A percentile compares a stretch with the other conserved stretches of the same genome.
These are phyloP conservation scores for Alternaria novae-zelandiae DNA, from an alignment of 2,329 filamentous ascomycete genomes.

Conservation along the genomic window DNA sequence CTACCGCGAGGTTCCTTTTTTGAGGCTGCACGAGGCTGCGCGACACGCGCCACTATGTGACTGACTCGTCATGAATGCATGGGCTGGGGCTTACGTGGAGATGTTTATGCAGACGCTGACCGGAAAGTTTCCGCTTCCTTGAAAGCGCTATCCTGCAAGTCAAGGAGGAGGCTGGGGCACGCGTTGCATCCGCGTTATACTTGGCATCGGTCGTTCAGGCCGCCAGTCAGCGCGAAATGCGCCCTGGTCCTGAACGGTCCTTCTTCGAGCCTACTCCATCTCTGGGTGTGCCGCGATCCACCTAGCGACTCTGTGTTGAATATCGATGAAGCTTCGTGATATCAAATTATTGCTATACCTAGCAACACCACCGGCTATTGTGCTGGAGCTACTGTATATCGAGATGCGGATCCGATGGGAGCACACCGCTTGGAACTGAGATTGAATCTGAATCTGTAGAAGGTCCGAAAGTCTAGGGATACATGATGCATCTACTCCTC, in stretches of 20 bases:
- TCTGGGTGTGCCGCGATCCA: neutral
- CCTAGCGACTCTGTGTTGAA: neutral
- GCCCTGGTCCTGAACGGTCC: constrained; percentile 1
- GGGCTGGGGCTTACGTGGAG: neutral
- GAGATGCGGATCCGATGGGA: constrained; percentile 4
- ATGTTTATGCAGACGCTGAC: neutral
- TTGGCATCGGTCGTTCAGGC: neutral
- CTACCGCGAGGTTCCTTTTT: neutral
- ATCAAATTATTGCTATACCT: neutral
- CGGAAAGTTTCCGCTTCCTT: neutral
- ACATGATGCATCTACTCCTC: neutral
- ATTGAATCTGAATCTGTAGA: neutral
- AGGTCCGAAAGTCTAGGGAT: constrained; percentile 4
- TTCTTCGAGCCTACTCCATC: neutral
- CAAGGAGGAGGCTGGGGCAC: neutral
- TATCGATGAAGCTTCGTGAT: neutral
- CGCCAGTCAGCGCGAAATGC: neutral
- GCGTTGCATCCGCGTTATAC: neutral
- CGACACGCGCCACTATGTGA: neutral
- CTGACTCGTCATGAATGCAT: neutral
- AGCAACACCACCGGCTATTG: neutral
- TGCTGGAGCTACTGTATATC: neutral
- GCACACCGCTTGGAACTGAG: neutral
- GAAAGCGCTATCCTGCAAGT: neutral
- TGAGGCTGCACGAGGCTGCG: neutral